Evolutionary conservation across 1,139 yeast species (phyloP).

Genomic region (Torulaspora pretoriensis): DNA sequence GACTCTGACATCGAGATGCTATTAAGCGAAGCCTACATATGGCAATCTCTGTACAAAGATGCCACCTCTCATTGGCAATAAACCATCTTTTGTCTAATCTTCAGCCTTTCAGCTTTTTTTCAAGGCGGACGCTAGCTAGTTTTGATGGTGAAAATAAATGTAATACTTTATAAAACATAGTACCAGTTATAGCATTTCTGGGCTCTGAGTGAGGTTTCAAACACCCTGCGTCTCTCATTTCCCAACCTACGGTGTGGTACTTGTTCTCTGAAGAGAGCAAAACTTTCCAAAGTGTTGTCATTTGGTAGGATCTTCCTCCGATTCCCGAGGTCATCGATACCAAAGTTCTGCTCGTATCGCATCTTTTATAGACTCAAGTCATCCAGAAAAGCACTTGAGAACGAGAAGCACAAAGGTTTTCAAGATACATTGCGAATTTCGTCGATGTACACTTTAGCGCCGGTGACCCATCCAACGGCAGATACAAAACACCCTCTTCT

Average conservation of each 20-base stretch:
- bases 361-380: neutral
- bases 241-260: neutral
- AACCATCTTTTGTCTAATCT: neutral
- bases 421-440: conserved; percentile 10
- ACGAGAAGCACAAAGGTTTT: conserved; percentile 2
- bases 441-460: conserved; percentile 38
- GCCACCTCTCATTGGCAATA: conserved; percentile 71
- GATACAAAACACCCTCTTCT: conserved; percentile 61
- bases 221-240: neutral
- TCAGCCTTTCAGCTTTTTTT: conserved; percentile 4
- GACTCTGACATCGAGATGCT: conserved; percentile 88
- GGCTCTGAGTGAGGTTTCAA: neutral
- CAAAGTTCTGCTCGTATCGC: neutral
- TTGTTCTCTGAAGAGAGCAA: neutral
- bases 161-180: neutral
- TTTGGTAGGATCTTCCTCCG: conserved; percentile 3
- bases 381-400: neutral
- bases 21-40: conserved; percentile 91
- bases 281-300: conserved; percentile 13
- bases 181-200: neutral
- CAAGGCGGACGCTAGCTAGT: conserved; percentile 2
- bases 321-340: conserved; percentile 7
- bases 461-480: conserved; percentile 52
- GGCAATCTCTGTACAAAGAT: conserved; percentile 89
- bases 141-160: neutral